Conservation (phyloP, 2,329 filamentous ascomycete species). For the Talaromyces sp. region DNA sequence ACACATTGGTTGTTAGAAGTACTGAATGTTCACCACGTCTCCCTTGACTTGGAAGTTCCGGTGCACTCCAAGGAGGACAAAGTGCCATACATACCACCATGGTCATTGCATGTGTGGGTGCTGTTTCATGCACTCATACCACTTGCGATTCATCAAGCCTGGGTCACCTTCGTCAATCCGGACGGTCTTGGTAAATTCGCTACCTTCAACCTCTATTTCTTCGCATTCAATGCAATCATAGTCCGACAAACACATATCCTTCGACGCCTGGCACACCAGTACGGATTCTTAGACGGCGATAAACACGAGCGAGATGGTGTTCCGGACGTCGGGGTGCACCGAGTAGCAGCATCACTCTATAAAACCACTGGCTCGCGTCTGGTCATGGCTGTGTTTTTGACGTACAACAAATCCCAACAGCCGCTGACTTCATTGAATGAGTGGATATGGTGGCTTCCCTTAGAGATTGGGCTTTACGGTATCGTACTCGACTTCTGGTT, state of each 20-base stretch:
- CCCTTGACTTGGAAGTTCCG: slow-evolving; percentile 31
- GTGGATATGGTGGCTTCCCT: slow-evolving; percentile 21
- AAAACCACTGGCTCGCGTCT: slow-evolving; percentile 31
- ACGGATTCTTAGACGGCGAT: slow-evolving; percentile 44
- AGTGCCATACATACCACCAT: slow-evolving; percentile 37
- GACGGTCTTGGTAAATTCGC: slow-evolving; percentile 26
- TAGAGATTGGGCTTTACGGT: slow-evolving; percentile 40
- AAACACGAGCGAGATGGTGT: slow-evolving; percentile 42
- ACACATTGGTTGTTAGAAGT: slow-evolving; percentile 32
- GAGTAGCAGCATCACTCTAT: slow-evolving; percentile 31
- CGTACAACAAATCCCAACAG: slow-evolving; percentile 21
- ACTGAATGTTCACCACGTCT: slow-evolving; percentile 24
- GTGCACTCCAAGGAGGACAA: slow-evolving; percentile 40
- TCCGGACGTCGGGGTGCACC: slow-evolving; percentile 36
- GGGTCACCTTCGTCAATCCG: slow-evolving; percentile 24
- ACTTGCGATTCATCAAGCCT: slow-evolving; percentile 36
- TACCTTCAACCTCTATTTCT: slow-evolving; percentile 35
- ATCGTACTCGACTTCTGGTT: slow-evolving; percentile 45
- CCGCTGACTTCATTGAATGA: slow-evolving; percentile 28
- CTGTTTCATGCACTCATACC: slow-evolving; percentile 36
- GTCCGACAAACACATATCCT: slow-evolving; percentile 38
- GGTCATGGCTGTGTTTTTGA: slow-evolving; percentile 32
- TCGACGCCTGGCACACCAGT: slow-evolving; percentile 33
- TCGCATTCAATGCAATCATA: slow-evolving; percentile 38
- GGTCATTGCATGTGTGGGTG: slow-evolving; percentile 38